These are phyloP conservation scores for Acacia melanoxylon DNA, from an alignment of 306 rosid species.

Conservation along the genomic window DNA sequence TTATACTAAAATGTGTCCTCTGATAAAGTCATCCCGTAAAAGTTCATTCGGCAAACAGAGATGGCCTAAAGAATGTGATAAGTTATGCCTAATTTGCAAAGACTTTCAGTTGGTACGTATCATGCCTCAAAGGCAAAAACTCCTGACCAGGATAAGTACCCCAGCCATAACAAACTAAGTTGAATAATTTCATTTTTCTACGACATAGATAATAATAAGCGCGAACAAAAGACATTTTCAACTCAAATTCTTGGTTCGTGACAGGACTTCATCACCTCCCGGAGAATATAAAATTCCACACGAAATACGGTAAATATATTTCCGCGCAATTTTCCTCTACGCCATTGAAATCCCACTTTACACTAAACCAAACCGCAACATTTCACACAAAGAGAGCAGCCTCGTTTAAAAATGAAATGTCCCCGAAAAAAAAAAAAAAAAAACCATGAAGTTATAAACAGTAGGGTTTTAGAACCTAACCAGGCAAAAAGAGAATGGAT, in stretches of 20 bases:
- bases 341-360: conserved; percentile 3
- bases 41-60: not conserved
- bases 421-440: not conserved
- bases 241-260: not conserved
- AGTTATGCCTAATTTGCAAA: not conserved
- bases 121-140: not conserved
- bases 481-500: conserved; percentile 36
- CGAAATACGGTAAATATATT: not conserved
- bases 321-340: not conserved
- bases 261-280: not conserved
- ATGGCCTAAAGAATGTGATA: not conserved
- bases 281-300: not conserved
- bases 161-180: not conserved
- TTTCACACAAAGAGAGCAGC: not conserved
- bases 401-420: not conserved
- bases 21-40: not conserved
- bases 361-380: not conserved
- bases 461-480: conserved; percentile 28
- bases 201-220: not conserved
- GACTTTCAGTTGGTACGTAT: not conserved
- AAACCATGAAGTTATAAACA: not conserved
- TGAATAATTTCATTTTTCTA: not conserved
- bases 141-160: not conserved
- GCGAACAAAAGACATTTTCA: not conserved
- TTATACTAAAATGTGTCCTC: not conserved